Conservation (phyloP, 2,329 filamentous ascomycete species). For the Fusarium poae region DNA sequence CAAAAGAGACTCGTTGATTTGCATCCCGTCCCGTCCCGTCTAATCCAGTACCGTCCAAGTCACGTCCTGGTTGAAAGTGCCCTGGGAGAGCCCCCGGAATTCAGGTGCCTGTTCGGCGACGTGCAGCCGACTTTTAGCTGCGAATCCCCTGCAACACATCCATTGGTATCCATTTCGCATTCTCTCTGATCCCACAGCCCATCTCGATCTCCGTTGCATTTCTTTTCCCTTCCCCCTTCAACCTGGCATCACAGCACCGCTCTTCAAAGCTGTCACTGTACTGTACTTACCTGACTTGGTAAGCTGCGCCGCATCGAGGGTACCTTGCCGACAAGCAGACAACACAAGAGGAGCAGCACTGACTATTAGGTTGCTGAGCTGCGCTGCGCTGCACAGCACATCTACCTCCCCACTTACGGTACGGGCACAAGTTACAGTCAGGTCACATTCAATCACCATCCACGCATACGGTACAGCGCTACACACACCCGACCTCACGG, state of each 20-base stretch:
- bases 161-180: conserved; percentile 6
- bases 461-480: conserved; percentile 31
- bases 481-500: conserved; percentile 36
- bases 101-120: conserved; percentile 13
- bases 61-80: conserved; percentile 17
- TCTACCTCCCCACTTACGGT: conserved; percentile 26
- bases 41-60: conserved; percentile 15
- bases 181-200: conserved; percentile 39
- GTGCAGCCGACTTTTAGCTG: conserved; percentile 35
- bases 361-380: conserved; percentile 8
- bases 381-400: conserved; percentile 1
- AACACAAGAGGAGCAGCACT: conserved; percentile 12
- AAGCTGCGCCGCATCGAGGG: conserved; percentile 30
- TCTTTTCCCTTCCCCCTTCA: conserved; percentile 34
- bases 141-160: conserved; percentile 41
- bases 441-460: conserved; percentile 33
- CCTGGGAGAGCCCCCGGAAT: conserved; percentile 11
- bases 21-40: conserved; percentile 3
- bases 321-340: conserved; percentile 19
- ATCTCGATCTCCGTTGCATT: conserved; percentile 42
- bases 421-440: conserved; percentile 10
- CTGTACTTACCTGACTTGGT: conserved; percentile 35
- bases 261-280: conserved; percentile 14
- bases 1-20: conserved; percentile 13
- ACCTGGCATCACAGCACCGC: conserved; percentile 29